These are phyloP conservation scores for Leptographium radiaticola DNA, from an alignment of 2,329 filamentous ascomycete species.

Conservation along the genomic window DNA sequence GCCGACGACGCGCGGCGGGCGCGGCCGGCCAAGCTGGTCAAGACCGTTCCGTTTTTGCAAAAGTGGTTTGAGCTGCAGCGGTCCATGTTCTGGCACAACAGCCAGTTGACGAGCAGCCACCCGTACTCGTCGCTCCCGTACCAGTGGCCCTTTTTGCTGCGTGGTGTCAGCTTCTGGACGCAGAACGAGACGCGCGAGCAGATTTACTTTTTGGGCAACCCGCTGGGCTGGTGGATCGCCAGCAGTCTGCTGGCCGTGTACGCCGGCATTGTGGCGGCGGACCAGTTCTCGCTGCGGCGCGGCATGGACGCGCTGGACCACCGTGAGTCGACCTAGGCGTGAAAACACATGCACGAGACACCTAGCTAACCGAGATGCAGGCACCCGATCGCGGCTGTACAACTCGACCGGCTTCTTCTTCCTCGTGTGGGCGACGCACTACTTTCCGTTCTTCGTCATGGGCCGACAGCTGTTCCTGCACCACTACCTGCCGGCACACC, in stretches of 20 bases:
- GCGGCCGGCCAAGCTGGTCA: conserved; percentile 67
- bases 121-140: conserved; percentile 91
- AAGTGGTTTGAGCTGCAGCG: conserved; percentile 97
- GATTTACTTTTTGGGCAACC: conserved; percentile 98
- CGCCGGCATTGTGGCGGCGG: conserved; percentile 78
- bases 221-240: conserved; percentile 92
- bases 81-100: conserved; percentile 99
- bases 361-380: conserved; percentile 24
- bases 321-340: conserved; percentile 49
- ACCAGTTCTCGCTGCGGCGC: conserved; percentile 85
- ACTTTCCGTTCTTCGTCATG: conserved; percentile 97
- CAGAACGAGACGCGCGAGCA: conserved; percentile 89
- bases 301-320: conserved; percentile 87
- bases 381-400: conserved; percentile 85
- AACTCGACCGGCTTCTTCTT: conserved; percentile 99
- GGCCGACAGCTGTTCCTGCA: conserved; percentile 95
- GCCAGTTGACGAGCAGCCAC: conserved; percentile 90
- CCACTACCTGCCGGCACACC: conserved; percentile 89
- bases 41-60: conserved; percentile 71
- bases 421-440: conserved; percentile 93
- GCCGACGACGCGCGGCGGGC: conserved; percentile 58
- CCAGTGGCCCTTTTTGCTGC: conserved; percentile 94
- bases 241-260: conserved; percentile 89
- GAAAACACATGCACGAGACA: no score
- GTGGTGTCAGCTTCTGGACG: conserved; percentile 98